phyloP scores from a whole-genome alignment of 106 monocot species.

The Acanthochlamys bracteata region DNA sequence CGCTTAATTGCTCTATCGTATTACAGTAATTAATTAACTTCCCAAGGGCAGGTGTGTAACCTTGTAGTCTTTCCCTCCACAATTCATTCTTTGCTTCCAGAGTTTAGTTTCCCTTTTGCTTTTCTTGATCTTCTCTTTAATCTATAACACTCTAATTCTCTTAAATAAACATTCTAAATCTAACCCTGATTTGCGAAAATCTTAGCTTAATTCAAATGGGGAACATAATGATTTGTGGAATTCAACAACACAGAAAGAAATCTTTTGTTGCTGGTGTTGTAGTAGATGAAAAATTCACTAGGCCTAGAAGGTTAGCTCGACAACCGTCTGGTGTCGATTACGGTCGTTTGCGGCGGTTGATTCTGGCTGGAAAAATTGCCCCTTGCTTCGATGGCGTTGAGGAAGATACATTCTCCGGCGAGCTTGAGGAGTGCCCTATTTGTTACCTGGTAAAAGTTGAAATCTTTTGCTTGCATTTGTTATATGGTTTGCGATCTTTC shows the following conservation, averaged over 20 bases:
- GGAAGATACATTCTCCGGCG: conserved; percentile 17
- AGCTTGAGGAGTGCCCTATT: conserved; percentile 76
- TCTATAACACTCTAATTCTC: no score
- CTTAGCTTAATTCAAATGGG: conserved; percentile 30
- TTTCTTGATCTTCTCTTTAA: background rate
- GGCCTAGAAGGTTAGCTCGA: conserved; percentile 37
- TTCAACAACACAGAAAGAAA: no score
- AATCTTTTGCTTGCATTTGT: background rate
- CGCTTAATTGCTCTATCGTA: no score
- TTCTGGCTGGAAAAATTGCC: conserved; percentile 47
- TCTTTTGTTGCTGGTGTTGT: background rate
- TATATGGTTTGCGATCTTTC: background rate
- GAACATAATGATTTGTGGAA: conserved; percentile 24
- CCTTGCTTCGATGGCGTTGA: conserved; percentile 63
- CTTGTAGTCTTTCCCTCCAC: no score
- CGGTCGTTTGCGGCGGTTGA: conserved; percentile 47
- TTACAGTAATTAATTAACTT: no score
- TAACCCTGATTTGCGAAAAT: no score
- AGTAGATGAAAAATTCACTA: conserved; percentile 58
- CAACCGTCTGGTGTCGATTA: conserved; percentile 52
- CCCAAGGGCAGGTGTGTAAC: no score
- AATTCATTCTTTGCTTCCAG: no score
- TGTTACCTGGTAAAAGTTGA: conserved; percentile 43
- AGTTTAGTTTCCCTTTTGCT: conserved; percentile 1
- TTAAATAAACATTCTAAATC: background rate